Evolutionary conservation across 2,329 filamentous ascomycete genomes (phyloP).

Genomic region (Monilinia laxa): DNA sequence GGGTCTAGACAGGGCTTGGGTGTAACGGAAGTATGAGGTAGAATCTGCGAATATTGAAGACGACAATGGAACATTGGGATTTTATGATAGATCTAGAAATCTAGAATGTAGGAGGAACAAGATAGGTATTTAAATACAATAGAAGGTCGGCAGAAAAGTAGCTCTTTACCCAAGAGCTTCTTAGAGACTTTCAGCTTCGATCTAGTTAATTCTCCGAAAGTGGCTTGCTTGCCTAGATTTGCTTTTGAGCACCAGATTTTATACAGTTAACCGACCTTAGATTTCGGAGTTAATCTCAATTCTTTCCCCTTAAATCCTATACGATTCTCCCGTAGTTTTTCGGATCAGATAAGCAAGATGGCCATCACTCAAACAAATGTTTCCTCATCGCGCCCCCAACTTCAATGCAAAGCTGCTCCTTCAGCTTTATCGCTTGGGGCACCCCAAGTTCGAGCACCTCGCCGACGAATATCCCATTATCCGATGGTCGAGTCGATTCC

Average conservation of each 20-base stretch:
- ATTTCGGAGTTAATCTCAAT: background rate
- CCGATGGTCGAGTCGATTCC: background rate
- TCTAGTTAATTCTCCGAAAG: conserved; percentile 10
- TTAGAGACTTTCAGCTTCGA: conserved; percentile 17
- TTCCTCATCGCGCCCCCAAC: background rate
- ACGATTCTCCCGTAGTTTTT: background rate
- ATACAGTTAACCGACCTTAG: background rate
- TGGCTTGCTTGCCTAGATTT: conserved; percentile 14
- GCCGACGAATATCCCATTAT: background rate
- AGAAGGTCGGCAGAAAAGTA: background rate
- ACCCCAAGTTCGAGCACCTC: background rate
- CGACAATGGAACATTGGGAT: background rate
- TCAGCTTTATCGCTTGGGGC: background rate
- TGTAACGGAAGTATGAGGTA: conserved; percentile 2
- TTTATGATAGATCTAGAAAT: conserved; percentile 17
- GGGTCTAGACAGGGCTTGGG: conserved; percentile 12
- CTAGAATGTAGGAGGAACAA: background rate
- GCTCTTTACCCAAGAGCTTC: background rate
- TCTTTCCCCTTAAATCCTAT: background rate
- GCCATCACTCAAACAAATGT: conserved; percentile 9
- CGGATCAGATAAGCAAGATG: conserved; percentile 12
- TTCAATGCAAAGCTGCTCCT: conserved; percentile 7
- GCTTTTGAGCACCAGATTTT: background rate
- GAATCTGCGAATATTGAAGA: background rate
- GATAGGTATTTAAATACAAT: conserved; percentile 19